Conservation (phyloP, 768 basidiomycete species). For the Tulasnella sp. region DNA sequence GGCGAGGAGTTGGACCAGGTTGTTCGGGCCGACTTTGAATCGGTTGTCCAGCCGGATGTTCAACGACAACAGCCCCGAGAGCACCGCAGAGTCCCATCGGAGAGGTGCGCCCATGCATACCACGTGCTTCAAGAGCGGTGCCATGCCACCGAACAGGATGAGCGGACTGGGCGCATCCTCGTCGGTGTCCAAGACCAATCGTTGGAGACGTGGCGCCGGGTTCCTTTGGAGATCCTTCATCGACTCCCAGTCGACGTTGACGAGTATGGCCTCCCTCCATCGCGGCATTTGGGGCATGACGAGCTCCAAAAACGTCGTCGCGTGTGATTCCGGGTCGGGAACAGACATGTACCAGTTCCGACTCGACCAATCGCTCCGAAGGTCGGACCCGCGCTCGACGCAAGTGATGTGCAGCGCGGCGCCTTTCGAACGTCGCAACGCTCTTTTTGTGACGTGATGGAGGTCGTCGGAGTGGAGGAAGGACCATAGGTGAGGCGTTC, state of each 20-base stretch:
- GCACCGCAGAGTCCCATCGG: background rate
- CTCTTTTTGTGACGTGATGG: background rate
- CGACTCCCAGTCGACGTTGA: background rate
- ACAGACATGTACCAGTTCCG: background rate
- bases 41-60: background rate
- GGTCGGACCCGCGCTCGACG: background rate
- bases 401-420: background rate
- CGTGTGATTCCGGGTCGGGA: background rate
- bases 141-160: background rate
- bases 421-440: background rate
- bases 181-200: background rate
- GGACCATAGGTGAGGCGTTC: background rate
- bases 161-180: background rate
- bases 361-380: background rate
- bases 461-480: background rate
- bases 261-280: background rate
- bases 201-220: background rate
- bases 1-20: background rate
- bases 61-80: background rate
- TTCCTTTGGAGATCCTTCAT: background rate
- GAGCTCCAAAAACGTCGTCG: background rate
- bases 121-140: background rate
- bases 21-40: background rate
- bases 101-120: background rate
- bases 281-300: background rate